These are phyloP conservation scores for Cochlearia excelsa DNA, from an alignment of 345 rosid genomes.

Conservation along the genomic window DNA sequence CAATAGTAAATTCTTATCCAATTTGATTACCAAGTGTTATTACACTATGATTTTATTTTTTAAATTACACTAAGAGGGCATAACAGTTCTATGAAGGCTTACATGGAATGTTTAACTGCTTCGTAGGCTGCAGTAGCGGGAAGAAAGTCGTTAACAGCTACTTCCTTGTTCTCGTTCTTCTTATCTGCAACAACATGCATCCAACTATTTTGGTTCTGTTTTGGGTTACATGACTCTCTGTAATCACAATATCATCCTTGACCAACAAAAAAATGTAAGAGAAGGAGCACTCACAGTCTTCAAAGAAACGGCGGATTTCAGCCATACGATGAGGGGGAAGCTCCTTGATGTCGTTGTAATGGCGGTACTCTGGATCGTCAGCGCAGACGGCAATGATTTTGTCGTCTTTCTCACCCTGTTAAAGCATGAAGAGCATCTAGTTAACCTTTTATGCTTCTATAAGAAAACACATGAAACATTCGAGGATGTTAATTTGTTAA, in stretches of 20 bases:
- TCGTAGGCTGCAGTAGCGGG: conserved; percentile 72
- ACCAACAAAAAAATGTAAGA: conserved; percentile 1
- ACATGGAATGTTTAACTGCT: conserved; percentile 92
- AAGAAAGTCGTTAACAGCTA: conserved; percentile 90
- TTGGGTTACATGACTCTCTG: background rate
- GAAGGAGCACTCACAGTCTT: conserved; percentile 67
- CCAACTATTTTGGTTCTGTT: conserved; percentile 2
- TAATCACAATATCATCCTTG: background rate
- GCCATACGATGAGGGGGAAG: conserved; percentile 97
- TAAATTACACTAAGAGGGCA: too few species aligned
- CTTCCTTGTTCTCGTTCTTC: conserved; percentile 99
- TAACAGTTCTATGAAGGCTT: conserved; percentile 29
- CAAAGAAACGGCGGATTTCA: conserved; percentile 98
- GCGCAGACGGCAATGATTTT: conserved; percentile 99
- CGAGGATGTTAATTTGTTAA: conserved; percentile 28
- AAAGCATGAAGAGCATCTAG: background rate
- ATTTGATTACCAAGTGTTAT: background rate
- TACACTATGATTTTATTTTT: too few species aligned
- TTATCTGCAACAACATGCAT: conserved; percentile 54
- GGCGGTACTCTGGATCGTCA: conserved; percentile 96
- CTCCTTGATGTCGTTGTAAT: conserved; percentile 85
- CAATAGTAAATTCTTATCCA: background rate
- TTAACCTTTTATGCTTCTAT: conserved; percentile 1
- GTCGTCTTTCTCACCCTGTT: conserved; percentile 98
- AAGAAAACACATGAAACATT: conserved; percentile 1